Evolutionary conservation across 148 eudicot genomes (phyloP).

Genomic region (Bassia scoparia): DNA sequence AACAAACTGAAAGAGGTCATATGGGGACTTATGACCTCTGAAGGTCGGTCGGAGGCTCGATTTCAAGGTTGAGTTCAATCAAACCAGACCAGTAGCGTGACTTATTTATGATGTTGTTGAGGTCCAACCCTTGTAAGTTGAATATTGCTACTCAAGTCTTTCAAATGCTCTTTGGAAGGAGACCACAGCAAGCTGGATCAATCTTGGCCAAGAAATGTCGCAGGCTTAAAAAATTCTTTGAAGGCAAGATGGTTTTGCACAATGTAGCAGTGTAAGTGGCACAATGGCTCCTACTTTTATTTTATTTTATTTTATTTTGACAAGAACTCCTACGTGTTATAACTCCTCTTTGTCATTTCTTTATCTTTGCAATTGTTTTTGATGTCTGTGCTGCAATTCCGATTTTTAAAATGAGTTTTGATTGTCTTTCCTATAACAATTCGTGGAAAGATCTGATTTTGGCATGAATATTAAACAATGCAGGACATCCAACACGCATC

Average conservation of each 20-base stretch:
- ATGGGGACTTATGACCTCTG: conserved; percentile 52
- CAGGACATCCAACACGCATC: conserved; percentile 82
- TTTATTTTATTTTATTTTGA: neutral
- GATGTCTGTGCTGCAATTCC: neutral
- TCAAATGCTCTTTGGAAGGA: conserved; percentile 68
- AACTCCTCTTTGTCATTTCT: too few relatives aligned
- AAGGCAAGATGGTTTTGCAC: conserved; percentile 42
- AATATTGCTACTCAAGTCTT: conserved; percentile 58
- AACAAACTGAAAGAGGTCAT: conserved; percentile 48
- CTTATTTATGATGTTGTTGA: conserved; percentile 59
- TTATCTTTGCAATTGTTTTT: neutral
- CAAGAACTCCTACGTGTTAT: too few relatives aligned
- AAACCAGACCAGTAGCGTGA: conserved; percentile 39
- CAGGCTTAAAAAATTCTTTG: conserved; percentile 67
- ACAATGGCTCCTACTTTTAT: neutral
- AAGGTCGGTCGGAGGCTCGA: conserved; percentile 82
- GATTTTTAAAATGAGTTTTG: neutral
- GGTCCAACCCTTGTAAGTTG: conserved; percentile 46
- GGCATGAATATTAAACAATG: conserved; percentile 21
- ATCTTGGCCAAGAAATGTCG: conserved; percentile 64
- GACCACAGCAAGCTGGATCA: conserved; percentile 53
- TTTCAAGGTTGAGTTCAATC: conserved; percentile 54
- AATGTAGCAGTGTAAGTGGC: neutral
- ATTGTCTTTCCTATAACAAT: neutral
- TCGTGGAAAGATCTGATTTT: conserved; percentile 22